A percentile compares a stretch with the other conserved stretches of the same genome.
These are phyloP conservation scores for Thielaviopsis musarum DNA, from an alignment of 2,329 filamentous ascomycete genomes.

Conservation along the genomic window DNA sequence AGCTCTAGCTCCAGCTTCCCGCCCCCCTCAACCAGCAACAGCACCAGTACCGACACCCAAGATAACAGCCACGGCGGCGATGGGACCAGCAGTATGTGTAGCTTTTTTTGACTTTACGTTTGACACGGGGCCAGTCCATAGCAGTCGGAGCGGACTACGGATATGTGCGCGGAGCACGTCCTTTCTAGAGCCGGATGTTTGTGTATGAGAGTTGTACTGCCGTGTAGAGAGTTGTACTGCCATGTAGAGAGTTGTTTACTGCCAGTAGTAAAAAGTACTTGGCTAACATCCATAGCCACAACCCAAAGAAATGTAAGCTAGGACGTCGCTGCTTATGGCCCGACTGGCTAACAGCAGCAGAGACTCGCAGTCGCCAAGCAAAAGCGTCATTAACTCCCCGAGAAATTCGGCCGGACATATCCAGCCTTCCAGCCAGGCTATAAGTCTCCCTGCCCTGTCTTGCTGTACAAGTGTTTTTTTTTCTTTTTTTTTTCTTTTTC, in stretches of 20 bases:
- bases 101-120: conserved; percentile 22
- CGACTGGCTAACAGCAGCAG: not conserved
- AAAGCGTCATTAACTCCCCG: conserved; percentile 25
- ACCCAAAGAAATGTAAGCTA: not conserved
- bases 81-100: not conserved
- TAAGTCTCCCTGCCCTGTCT: conserved; percentile 20
- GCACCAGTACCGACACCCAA: not conserved
- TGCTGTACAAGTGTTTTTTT: too few relatives aligned
- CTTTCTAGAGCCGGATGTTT: conserved; percentile 21
- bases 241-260: too few relatives aligned
- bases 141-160: conserved; percentile 12
- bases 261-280: not conserved
- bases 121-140: conserved; percentile 11
- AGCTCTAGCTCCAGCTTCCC: not conserved
- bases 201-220: too few relatives aligned
- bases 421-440: conserved; percentile 31
- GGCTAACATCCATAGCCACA: not conserved
- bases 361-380: conserved; percentile 23
- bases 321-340: not conserved
- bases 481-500: not conserved
- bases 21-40: not conserved
- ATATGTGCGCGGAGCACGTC: conserved; percentile 16
- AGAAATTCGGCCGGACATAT: conserved; percentile 29
- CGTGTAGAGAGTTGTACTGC: too few relatives aligned
- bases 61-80: not conserved